Evolutionary conservation across 108 stramenopile species (phyloP).

Genomic region (Pseudonitzschia pungens): DNA sequence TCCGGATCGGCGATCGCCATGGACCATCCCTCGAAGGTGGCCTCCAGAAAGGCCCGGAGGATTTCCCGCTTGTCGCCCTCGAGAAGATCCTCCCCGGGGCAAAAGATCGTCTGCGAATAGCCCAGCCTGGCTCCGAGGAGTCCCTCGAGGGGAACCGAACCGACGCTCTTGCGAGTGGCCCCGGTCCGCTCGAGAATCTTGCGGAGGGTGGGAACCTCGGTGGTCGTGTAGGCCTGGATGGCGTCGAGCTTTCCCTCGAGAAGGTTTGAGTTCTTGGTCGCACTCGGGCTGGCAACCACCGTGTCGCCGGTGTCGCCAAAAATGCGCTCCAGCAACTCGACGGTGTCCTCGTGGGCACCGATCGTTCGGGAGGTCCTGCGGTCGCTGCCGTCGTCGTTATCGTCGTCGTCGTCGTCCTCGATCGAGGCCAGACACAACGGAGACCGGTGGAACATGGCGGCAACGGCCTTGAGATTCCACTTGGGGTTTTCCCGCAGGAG

Average conservation of each 20-base stretch:
- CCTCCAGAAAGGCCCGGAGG: slow-evolving; percentile 36
- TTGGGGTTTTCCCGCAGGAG: slow-evolving; percentile 27
- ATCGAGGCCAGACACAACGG: slow-evolving; percentile 44
- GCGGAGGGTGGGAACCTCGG: slow-evolving; percentile 43
- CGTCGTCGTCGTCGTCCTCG: too few species aligned
- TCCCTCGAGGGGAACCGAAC: slow-evolving; percentile 2
- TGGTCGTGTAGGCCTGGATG: slow-evolving; percentile 50
- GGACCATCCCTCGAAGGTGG: slow-evolving; percentile 47
- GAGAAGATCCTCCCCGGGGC: slow-evolving; percentile 37
- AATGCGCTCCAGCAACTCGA: slow-evolving; percentile 35
- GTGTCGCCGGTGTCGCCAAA: slow-evolving; percentile 13
- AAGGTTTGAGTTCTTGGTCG: slow-evolving; percentile 45
- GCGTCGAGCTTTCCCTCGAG: slow-evolving; percentile 34
- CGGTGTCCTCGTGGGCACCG: slow-evolving; percentile 54
- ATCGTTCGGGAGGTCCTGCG: background rate
- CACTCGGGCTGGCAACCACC: slow-evolving; percentile 45
- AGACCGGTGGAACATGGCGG: slow-evolving; percentile 40
- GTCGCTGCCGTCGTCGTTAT: background rate
- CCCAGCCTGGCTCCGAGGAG: slow-evolving; percentile 32
- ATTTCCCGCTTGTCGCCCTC: slow-evolving; percentile 29
- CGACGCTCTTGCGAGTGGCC: background rate
- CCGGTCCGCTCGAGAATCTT: slow-evolving; percentile 4
- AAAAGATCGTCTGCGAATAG: slow-evolving; percentile 45
- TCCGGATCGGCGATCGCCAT: slow-evolving; percentile 30
- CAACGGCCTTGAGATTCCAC: slow-evolving; percentile 38